A percentile compares a stretch with the other conserved stretches of the same genome.
Conservation (phyloP, 768 basidiomycete species). For the Serpula lacrymans region DNA sequence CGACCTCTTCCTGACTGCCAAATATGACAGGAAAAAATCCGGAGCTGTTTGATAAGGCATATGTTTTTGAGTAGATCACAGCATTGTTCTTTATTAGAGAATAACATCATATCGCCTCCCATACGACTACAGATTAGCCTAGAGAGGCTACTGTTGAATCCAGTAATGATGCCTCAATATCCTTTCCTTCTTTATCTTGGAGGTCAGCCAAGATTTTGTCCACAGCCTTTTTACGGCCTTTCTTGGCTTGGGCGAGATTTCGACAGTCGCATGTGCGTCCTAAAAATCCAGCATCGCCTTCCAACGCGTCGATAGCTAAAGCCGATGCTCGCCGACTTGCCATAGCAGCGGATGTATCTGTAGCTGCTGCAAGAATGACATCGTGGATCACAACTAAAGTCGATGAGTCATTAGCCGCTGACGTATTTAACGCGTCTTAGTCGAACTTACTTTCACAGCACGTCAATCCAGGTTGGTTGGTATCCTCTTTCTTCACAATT, state of each 20-base stretch:
- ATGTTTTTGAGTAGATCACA: too few relatives aligned
- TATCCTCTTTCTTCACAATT: slow-evolving; percentile 49
- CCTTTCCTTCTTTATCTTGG: slow-evolving; percentile 18
- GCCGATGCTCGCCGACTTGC: slow-evolving; percentile 62
- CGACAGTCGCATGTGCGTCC: slow-evolving; percentile 67
- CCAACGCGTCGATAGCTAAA: slow-evolving; percentile 66
- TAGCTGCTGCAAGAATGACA: slow-evolving; percentile 55
- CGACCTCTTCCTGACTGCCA: slow-evolving; percentile 4
- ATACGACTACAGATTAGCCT: too few relatives aligned
- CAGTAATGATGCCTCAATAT: slow-evolving; percentile 20
- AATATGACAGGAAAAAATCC: slow-evolving; percentile 37
- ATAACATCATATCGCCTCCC: too few relatives aligned
- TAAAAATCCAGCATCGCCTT: slow-evolving; percentile 62
- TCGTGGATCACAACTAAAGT: slow-evolving; percentile 65
- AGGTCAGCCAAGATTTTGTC: slow-evolving; percentile 26
- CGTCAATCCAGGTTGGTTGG: slow-evolving; percentile 28
- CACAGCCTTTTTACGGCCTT: slow-evolving; percentile 36
- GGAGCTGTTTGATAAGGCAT: slow-evolving; percentile 14
- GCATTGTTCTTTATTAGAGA: too few relatives aligned
- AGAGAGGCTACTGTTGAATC: too few relatives aligned
- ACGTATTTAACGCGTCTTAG: slow-evolving; percentile 7
- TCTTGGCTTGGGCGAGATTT: slow-evolving; percentile 27
- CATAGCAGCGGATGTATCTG: slow-evolving; percentile 44
- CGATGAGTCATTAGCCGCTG: slow-evolving; percentile 11
- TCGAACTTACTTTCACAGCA: slow-evolving; percentile 49